Percentiles rank a stretch among this genome's conserved stretches.
Evolutionary conservation across 202 grass and related monocot genomes (phyloP).

Genomic region (Schoenoplectus triqueter): DNA sequence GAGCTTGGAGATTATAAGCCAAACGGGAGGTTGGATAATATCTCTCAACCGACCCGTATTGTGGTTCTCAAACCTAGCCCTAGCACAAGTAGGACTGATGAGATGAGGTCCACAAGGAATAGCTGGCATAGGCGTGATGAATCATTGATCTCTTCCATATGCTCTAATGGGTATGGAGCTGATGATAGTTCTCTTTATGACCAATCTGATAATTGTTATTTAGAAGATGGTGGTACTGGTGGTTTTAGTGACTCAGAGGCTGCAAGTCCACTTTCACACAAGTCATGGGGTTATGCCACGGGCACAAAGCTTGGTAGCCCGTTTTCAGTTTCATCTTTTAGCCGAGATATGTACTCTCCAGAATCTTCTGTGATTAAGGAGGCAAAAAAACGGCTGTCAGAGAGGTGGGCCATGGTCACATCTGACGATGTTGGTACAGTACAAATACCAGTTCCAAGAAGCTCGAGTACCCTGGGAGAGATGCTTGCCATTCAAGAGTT

Average conservation of each 20-base stretch:
- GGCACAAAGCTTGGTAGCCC: slow-evolving; percentile 57
- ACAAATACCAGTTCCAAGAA: slow-evolving; percentile 46
- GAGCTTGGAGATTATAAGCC: slow-evolving; percentile 53
- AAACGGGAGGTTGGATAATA: slow-evolving; percentile 45
- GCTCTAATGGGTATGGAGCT: slow-evolving; percentile 75
- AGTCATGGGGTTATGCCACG: slow-evolving; percentile 54
- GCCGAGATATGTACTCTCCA: slow-evolving; percentile 48
- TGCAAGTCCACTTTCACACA: slow-evolving; percentile 49
- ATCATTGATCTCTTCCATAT: slow-evolving; percentile 63
- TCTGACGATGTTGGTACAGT: slow-evolving; percentile 53
- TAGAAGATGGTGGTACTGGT: slow-evolving; percentile 50
- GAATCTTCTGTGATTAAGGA: slow-evolving; percentile 78
- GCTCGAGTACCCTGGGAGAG: slow-evolving; percentile 74
- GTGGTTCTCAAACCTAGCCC: slow-evolving; percentile 79
- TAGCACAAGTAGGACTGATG: slow-evolving; percentile 36
- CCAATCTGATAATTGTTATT: slow-evolving; percentile 60
- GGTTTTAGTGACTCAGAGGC: slow-evolving; percentile 56
- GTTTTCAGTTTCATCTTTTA: slow-evolving; percentile 63
- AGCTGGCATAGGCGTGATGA: slow-evolving; percentile 52
- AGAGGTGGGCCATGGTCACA: slow-evolving; percentile 66
- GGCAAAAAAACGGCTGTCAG: slow-evolving; percentile 79
- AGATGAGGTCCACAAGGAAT: slow-evolving; percentile 23
- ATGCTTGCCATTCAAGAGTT: slow-evolving; percentile 71
- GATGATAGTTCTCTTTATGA: slow-evolving; percentile 79
- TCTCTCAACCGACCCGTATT: slow-evolving; percentile 60